phyloP scores from a whole-genome alignment of 1,139 yeast species.

The Blastobotrys arbuscula region DNA sequence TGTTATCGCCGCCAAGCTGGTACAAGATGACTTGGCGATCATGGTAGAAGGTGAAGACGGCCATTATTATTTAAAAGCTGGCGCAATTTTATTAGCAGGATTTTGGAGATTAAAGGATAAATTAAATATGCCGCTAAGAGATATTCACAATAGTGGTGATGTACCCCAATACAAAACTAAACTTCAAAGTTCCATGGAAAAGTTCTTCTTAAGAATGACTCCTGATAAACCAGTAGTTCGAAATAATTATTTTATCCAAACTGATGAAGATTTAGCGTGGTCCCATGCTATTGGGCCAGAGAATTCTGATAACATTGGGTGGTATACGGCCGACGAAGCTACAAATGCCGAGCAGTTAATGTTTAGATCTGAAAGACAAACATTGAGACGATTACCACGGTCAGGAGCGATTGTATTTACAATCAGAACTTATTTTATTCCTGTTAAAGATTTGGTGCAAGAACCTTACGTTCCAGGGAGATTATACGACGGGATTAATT shows the following conservation, averaged over 20 bases:
- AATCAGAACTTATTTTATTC: slow-evolving; percentile 60
- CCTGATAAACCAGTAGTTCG: slow-evolving; percentile 54
- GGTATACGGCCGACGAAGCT: slow-evolving; percentile 29
- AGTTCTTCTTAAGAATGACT: slow-evolving; percentile 47
- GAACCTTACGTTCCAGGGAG: slow-evolving; percentile 13
- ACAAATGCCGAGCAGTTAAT: slow-evolving; percentile 45
- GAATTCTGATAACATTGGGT: slow-evolving; percentile 26
- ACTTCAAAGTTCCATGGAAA: slow-evolving; percentile 56
- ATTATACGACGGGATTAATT: slow-evolving; percentile 8
- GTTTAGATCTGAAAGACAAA: slow-evolving; percentile 61
- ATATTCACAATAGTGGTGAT: slow-evolving; percentile 55
- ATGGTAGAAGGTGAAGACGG: slow-evolving; percentile 54
- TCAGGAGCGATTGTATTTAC: slow-evolving; percentile 54
- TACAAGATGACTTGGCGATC: slow-evolving; percentile 66
- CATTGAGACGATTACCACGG: slow-evolving; percentile 52
- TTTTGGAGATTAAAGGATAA: slow-evolving; percentile 64
- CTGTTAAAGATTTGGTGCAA: slow-evolving; percentile 34
- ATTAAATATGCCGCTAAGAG: slow-evolving; percentile 18
- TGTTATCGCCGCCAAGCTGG: slow-evolving; percentile 49
- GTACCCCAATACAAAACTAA: slow-evolving; percentile 56
- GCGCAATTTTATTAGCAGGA: slow-evolving; percentile 69
- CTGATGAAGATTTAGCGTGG: slow-evolving; percentile 48
- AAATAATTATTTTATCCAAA: slow-evolving; percentile 58
- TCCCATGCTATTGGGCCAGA: slow-evolving; percentile 48
- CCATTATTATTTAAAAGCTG: slow-evolving; percentile 61